phyloP scores from a whole-genome alignment of 495 filamentous ascomycete species.

The Apodospora peruviana region DNA sequence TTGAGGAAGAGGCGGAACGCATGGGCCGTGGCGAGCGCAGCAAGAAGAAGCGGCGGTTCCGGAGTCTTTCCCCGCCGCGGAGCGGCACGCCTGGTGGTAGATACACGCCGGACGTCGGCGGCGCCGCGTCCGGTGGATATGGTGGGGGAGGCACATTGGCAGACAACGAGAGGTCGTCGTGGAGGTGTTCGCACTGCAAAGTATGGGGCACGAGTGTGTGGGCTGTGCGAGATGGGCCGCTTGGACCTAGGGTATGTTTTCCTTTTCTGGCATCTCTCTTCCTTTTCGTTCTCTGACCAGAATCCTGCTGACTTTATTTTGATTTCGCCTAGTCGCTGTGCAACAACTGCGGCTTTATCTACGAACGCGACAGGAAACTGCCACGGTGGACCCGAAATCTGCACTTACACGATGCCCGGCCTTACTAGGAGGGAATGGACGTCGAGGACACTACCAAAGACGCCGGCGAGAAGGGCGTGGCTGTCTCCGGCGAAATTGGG shows the following conservation, averaged over 20 bases:
- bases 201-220: conserved; percentile 88
- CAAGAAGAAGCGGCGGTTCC: conserved; percentile 89
- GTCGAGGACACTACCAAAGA: too few relatives aligned
- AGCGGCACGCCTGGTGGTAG: conserved; percentile 58
- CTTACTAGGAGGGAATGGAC: conserved; percentile 32
- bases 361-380: conserved; percentile 76
- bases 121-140: conserved; percentile 55
- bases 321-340: conserved; percentile 66
- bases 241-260: conserved; percentile 69
- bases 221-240: conserved; percentile 89
- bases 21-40: conserved; percentile 84
- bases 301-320: background rate
- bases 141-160: conserved; percentile 62
- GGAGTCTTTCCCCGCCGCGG: conserved; percentile 74
- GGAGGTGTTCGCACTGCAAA: conserved; percentile 86
- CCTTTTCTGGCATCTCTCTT: background rate
- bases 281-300: background rate
- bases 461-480: too few relatives aligned
- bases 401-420: conserved; percentile 43
- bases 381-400: conserved; percentile 81
- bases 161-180: conserved; percentile 76
- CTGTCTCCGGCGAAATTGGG: too few relatives aligned
- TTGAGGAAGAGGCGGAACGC: conserved; percentile 55
- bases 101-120: conserved; percentile 68
- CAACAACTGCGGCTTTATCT: conserved; percentile 86